Evolutionary conservation across 495 filamentous ascomycete genomes (phyloP).

Genomic region (Daldinia childiae): DNA sequence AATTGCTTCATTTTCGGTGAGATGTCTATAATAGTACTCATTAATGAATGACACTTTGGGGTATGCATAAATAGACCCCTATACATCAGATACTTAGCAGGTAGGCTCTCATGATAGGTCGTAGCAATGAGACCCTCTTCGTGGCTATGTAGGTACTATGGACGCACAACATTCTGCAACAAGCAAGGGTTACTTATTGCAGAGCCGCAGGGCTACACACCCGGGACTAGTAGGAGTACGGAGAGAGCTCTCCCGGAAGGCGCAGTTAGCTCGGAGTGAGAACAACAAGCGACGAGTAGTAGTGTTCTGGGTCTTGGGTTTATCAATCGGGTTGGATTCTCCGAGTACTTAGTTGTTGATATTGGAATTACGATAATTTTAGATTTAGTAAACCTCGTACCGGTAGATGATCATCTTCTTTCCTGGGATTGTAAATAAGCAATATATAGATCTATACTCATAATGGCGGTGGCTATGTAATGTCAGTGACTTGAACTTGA

Average conservation of each 20-base stretch:
- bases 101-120: not conserved
- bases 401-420: not conserved
- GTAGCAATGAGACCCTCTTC: not conserved
- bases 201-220: not conserved
- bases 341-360: not conserved
- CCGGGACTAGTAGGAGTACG: slow-evolving; percentile 3
- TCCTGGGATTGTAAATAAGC: not conserved
- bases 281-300: not conserved
- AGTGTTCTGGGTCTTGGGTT: not conserved
- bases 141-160: not conserved
- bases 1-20: not conserved
- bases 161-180: not conserved
- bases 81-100: not conserved
- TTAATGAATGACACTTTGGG: not conserved
- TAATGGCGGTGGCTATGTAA: not conserved
- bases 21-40: not conserved
- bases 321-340: not conserved
- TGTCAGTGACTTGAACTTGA: too few species aligned
- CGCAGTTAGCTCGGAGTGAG: slow-evolving; percentile 1
- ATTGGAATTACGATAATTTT: not conserved
- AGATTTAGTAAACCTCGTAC: too few species aligned
- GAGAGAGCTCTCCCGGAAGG: slow-evolving; percentile 5
- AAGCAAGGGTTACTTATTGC: slow-evolving; percentile 1
- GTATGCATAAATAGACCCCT: not conserved
- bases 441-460: not conserved